Conservation (phyloP, 139 green algal genomes). For the Nannochloris sp. region DNA sequence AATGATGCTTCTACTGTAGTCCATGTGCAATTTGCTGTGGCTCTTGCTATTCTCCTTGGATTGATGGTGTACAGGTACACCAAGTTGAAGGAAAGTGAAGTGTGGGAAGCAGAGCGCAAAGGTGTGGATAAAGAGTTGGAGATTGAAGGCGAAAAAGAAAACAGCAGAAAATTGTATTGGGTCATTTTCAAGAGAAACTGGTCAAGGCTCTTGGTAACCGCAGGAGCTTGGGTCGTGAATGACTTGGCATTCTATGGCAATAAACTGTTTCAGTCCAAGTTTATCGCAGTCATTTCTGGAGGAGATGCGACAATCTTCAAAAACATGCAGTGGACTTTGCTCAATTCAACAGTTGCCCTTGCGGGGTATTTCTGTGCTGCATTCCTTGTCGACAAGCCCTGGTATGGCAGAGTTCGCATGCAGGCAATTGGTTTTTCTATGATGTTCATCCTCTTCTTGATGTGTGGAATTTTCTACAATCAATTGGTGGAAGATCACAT, state of each 20-base stretch:
- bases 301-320: constrained; percentile 29
- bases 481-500: constrained; percentile 21
- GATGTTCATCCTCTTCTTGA: constrained; percentile 52
- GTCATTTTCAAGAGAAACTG: constrained; percentile 23
- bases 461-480: constrained; percentile 37
- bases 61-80: constrained; percentile 32
- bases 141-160: constrained; percentile 7
- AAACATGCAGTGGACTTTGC: constrained; percentile 51
- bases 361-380: constrained; percentile 54
- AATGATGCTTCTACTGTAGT: constrained; percentile 1
- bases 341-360: constrained; percentile 58
- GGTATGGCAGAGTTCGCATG: constrained; percentile 39
- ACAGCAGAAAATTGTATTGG: constrained; percentile 8
- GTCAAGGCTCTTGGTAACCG: constrained; percentile 23
- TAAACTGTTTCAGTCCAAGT: constrained; percentile 57
- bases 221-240: constrained; percentile 29
- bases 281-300: constrained; percentile 40
- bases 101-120: constrained; percentile 30
- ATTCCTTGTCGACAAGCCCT: constrained; percentile 45
- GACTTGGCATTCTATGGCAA: constrained; percentile 66
- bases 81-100: constrained; percentile 31
- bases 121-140: constrained; percentile 19
- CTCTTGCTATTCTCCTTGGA: constrained; percentile 21
- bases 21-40: constrained; percentile 33
- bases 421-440: constrained; percentile 44